Conservation (phyloP, 148 eudicot genomes). For the Linanthus parryae region DNA sequence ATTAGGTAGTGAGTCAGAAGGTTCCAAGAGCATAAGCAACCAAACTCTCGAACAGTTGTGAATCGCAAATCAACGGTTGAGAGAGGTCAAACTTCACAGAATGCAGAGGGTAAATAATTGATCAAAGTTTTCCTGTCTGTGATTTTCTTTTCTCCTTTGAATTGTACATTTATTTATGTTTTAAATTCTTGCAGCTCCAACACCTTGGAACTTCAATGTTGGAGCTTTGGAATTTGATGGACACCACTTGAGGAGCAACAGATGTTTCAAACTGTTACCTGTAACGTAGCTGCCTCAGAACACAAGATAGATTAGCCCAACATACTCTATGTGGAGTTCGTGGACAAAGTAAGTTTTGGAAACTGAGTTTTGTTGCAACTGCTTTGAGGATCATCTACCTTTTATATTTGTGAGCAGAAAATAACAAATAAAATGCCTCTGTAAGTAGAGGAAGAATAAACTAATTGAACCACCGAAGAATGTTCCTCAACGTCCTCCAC, state of each 20-base stretch:
- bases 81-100: slow-evolving; percentile 46
- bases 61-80: slow-evolving; percentile 28
- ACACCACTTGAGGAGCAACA: slow-evolving; percentile 61
- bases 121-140: too few species aligned
- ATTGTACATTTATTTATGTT: slow-evolving; percentile 1
- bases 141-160: slow-evolving; percentile 2
- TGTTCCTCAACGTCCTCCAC: too few species aligned
- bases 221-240: slow-evolving; percentile 74
- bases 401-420: too few species aligned
- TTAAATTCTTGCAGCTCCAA: slow-evolving; percentile 40
- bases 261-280: slow-evolving; percentile 45
- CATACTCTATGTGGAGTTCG: slow-evolving; percentile 44
- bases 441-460: too few species aligned
- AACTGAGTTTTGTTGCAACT: too few species aligned
- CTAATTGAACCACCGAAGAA: too few species aligned
- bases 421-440: too few species aligned
- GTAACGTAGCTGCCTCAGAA: slow-evolving; percentile 55
- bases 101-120: slow-evolving; percentile 41
- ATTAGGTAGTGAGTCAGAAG: slow-evolving; percentile 31
- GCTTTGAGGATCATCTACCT: too few species aligned
- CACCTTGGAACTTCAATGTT: slow-evolving; percentile 48
- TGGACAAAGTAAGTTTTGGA: slow-evolving; percentile 41
- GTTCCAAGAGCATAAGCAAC: slow-evolving; percentile 29
- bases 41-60: slow-evolving; percentile 36
- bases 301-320: slow-evolving; percentile 47